phyloP scores from a whole-genome alignment of 2,329 filamentous ascomycete genomes.

The Paraphoma chrysanthemicola region DNA sequence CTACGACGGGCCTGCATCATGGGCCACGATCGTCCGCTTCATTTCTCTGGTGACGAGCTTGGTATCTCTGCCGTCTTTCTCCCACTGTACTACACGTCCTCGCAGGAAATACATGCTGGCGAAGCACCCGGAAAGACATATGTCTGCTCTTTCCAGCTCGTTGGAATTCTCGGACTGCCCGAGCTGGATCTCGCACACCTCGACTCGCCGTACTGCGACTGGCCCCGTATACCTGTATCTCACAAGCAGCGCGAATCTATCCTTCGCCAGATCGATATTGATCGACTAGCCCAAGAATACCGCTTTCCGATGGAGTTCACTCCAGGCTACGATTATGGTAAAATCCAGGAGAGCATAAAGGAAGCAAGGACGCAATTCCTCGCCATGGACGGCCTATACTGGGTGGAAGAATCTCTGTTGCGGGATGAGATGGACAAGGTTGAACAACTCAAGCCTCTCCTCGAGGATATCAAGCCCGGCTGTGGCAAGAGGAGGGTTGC shows the following conservation, averaged over 20 bases:
- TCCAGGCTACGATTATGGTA: slow-evolving; percentile 45
- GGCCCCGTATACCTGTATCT: slow-evolving; percentile 45
- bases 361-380: slow-evolving; percentile 46
- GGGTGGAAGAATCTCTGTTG: slow-evolving; percentile 42
- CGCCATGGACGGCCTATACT: slow-evolving; percentile 47
- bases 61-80: slow-evolving; percentile 49
- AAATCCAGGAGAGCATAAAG: slow-evolving; percentile 45
- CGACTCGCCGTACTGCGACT: slow-evolving; percentile 42
- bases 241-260: slow-evolving; percentile 43
- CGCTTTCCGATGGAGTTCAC: slow-evolving; percentile 47
- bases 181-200: slow-evolving; percentile 47
- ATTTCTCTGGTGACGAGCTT: slow-evolving; percentile 48
- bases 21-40: slow-evolving; percentile 45
- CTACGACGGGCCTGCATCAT: slow-evolving; percentile 45
- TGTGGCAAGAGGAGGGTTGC: slow-evolving; percentile 35
- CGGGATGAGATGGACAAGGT: slow-evolving; percentile 38
- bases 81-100: slow-evolving; percentile 45
- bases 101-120: slow-evolving; percentile 34
- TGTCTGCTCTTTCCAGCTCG: slow-evolving; percentile 48
- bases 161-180: slow-evolving; percentile 49
- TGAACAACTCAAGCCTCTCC: slow-evolving; percentile 34
- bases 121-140: slow-evolving; percentile 36
- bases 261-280: slow-evolving; percentile 47
- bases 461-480: slow-evolving; percentile 37
- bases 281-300: slow-evolving; percentile 48